Evolutionary conservation across 169 alveolate species (phyloP), one percentile per base, ranked within the genome.

Genomic region (Fabrea salina): DNA sequence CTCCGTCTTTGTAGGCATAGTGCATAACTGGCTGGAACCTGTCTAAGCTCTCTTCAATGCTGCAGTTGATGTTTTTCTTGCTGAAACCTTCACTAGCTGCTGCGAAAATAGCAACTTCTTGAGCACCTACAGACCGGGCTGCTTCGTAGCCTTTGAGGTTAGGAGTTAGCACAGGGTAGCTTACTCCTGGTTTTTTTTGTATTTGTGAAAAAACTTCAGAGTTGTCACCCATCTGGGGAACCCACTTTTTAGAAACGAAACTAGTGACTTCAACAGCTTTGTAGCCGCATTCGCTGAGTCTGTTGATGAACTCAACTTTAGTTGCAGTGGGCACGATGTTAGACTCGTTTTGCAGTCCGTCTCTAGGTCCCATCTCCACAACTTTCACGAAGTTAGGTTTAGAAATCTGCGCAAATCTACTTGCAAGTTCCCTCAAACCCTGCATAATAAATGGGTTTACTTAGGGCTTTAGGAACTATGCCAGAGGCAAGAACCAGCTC

Each of bases 311-410:
- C 27, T 81, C 75, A 8, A 93, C 80, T 79, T 91, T 93, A 16
- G 71, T 75, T 4, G 71, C 87, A 40, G 91, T 66, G 2, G 86
- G 75, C 32, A 93, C 87, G 16, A 80, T 54, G 8, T 58, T 50
- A 71, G 82, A 80, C 75, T 91, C 95, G 81, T 88, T 91, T 82
- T 91, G 82, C 3, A 93, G 86, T 33, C 97, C 97, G 76, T 93
- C 97, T 59, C 97, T 78, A 6, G 97, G 95, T 19, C 93, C 92
- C 40, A 93, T 89, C 58, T 93, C 97, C 30, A 90, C 95, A 16
- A 93, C 79, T 72, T 88, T 87, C 6, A 89, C 94, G 13, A 35
- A 27, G n/a, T 37, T 61, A 13, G 74, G 74, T 4, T 33, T 13
- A 27, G 1, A 35, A 35, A 13, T 22, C 2, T 30, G 22, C 39